Conservation (phyloP, 805 yeast genomes). For the Candida sonorensis region DNA sequence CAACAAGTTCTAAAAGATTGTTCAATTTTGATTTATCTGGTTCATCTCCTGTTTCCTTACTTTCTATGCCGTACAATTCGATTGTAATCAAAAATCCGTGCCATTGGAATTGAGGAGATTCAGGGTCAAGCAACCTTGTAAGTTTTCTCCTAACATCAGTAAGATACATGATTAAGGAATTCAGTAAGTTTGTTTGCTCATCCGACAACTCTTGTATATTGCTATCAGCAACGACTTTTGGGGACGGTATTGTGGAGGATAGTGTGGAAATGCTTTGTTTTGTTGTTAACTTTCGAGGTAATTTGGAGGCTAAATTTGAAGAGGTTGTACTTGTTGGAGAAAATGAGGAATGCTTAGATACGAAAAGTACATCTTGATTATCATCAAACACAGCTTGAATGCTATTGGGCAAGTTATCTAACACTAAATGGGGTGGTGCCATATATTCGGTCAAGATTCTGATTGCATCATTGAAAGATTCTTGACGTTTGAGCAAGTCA, state of each 20-base stretch:
- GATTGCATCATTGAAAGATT: slow-evolving; percentile 33
- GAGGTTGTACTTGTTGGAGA: too few species aligned
- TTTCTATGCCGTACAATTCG: slow-evolving; percentile 27
- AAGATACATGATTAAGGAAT: slow-evolving; percentile 37
- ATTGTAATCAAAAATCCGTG: slow-evolving; percentile 38
- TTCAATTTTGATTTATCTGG: slow-evolving; percentile 20
- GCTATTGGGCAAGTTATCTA: slow-evolving; percentile 36
- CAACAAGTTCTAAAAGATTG: slow-evolving; percentile 44
- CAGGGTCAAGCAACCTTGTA: slow-evolving; percentile 32
- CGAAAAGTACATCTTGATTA: too few species aligned
- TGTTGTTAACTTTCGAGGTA: slow-evolving; percentile 3
- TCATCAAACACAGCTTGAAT: slow-evolving; percentile 8
- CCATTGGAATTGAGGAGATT: slow-evolving; percentile 34
- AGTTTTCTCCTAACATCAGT: slow-evolving; percentile 49
- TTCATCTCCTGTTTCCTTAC: slow-evolving; percentile 4
- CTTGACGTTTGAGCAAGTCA: slow-evolving; percentile 23
- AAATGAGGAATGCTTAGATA: too few species aligned
- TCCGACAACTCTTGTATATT: slow-evolving; percentile 6
- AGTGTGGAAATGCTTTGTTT: slow-evolving; percentile 4
- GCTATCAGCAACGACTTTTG: not conserved
- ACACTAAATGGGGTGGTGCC: slow-evolving; percentile 53
- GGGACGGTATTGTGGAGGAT: not conserved
- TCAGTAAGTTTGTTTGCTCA: slow-evolving; percentile 29
- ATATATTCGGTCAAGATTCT: slow-evolving; percentile 42
- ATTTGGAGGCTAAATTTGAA: not conserved